Percentiles rank a stretch among this genome's conserved stretches.
Conservation (phyloP, 768 basidiomycete genomes). For the Boletus insuetus region DNA sequence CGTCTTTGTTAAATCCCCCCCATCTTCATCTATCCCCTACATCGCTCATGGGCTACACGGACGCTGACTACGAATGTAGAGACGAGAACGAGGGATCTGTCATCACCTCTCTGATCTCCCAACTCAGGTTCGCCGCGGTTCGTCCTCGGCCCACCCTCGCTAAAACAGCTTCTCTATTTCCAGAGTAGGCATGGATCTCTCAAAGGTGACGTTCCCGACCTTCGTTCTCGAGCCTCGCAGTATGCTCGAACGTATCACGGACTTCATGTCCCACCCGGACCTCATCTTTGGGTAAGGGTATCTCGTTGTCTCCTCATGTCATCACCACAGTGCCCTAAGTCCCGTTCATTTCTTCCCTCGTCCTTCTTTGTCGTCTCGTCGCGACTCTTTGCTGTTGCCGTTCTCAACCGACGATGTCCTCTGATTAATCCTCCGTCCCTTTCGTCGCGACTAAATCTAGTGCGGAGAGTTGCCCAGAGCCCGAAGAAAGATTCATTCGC, state of each 20-base stretch:
- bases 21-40: background rate
- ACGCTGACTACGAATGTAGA: conserved; percentile 46
- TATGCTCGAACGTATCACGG: conserved; percentile 97
- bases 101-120: conserved; percentile 82
- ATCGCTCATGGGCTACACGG: conserved; percentile 29
- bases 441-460: conserved; percentile 38
- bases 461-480: conserved; percentile 73
- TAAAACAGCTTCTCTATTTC: conserved; percentile 8
- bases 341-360: conserved; percentile 5
- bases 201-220: conserved; percentile 88
- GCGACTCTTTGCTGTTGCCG: background rate
- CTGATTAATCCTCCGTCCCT: background rate
- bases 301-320: conserved; percentile 11
- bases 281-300: conserved; percentile 84
- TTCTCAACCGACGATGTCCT: background rate
- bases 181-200: conserved; percentile 96
- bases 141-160: background rate
- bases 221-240: conserved; percentile 97
- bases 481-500: conserved; percentile 87
- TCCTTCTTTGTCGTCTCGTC: background rate
- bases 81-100: conserved; percentile 94
- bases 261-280: conserved; percentile 99
- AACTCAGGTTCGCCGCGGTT: conserved; percentile 60
- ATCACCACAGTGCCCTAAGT: conserved; percentile 20
- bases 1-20: conserved; percentile 25